Conservation (phyloP, 129 eudicot genomes). For the Flaveria linearis region DNA sequence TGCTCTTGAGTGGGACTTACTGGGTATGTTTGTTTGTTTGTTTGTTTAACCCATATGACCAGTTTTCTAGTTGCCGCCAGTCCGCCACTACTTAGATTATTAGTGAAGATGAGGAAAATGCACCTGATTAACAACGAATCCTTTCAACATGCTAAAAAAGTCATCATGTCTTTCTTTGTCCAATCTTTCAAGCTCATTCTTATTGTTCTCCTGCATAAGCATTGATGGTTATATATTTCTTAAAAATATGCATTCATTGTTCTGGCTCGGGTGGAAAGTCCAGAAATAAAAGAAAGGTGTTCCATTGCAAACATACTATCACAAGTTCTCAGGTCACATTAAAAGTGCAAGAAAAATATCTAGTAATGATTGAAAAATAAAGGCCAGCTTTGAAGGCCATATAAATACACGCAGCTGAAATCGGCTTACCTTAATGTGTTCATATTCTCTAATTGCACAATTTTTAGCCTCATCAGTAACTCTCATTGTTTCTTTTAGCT, state of each 20-base stretch:
- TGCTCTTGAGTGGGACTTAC: too few relatives aligned
- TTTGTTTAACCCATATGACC: neutral
- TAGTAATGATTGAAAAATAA: neutral
- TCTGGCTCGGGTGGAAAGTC: slow-evolving; percentile 4
- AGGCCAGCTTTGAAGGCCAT: neutral
- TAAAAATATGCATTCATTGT: slow-evolving; percentile 23
- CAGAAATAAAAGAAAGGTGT: slow-evolving; percentile 2
- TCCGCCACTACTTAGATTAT: neutral
- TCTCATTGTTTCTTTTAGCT: slow-evolving; percentile 65
- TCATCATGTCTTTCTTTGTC: slow-evolving; percentile 83
- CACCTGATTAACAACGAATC: slow-evolving; percentile 59
- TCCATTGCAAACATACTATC: slow-evolving; percentile 8
- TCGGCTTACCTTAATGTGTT: slow-evolving; percentile 14
- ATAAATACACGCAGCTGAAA: neutral
- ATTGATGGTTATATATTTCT: slow-evolving; percentile 14
- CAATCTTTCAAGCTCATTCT: slow-evolving; percentile 74
- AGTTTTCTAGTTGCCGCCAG: neutral
- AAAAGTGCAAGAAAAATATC: neutral
- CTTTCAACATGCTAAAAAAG: slow-evolving; percentile 83
- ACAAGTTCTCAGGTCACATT: slow-evolving; percentile 8
- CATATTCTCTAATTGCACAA: slow-evolving; percentile 73
- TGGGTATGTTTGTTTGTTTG: too few relatives aligned
- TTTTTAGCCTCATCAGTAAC: slow-evolving; percentile 76
- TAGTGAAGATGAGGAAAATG: neutral
- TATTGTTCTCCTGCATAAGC: slow-evolving; percentile 76